Base-by-base conservation (phyloP, 257 asterid species). In the Solanum clarkiae region DNA sequence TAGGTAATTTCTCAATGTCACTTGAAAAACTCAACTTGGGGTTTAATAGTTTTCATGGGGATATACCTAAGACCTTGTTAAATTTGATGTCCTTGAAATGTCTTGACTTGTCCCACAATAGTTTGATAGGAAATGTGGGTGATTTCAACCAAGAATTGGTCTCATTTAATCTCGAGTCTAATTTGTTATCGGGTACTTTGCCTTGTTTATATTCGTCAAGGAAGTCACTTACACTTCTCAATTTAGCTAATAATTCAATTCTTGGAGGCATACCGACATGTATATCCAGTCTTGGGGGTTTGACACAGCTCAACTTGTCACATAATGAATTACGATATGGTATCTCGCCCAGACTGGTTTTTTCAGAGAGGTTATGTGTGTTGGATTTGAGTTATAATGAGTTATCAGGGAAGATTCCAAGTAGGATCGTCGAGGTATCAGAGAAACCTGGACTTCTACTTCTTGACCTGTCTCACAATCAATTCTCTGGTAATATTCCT, bases 231-330 rank as follows among this genome's bases (percentile, higher is more conserved):
- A 85, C 92, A 0, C 91, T 90, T 87, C 95, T 96, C 69, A 94
- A 92, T 84, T 85, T 96, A 68, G 97, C 98, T 0, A 89, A 93
- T 75, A 96, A 96, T 89, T 91, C 95, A 4, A 91, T 96, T 13
- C 32, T 90, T 14, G 99, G 98, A 59, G 99, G 99, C 20, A 84
- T 96, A 22, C 99, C 99, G 0, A 88, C 98, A 16, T 96, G 99
- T 84, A 87, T 96, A 79, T 92, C 98, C 80, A 82, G 84, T 42
- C 95, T 91, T 63, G 89, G 77, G 45, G 86, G 81, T 14, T 85
- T 96, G 84, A 93, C 93, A 4, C 93, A 87, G 62, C 97, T 96
- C 68, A 95, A 96, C 77, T 87, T 96, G 87, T 96, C 99, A 1
- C 89, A 55, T 85, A 96, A 96, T 87, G 89, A 87, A 6, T 89